Percentiles rank a stretch among this genome's conserved stretches.
Evolutionary conservation across 257 asterid genomes (phyloP).

Genomic region (Nicotiana sylvestris): DNA sequence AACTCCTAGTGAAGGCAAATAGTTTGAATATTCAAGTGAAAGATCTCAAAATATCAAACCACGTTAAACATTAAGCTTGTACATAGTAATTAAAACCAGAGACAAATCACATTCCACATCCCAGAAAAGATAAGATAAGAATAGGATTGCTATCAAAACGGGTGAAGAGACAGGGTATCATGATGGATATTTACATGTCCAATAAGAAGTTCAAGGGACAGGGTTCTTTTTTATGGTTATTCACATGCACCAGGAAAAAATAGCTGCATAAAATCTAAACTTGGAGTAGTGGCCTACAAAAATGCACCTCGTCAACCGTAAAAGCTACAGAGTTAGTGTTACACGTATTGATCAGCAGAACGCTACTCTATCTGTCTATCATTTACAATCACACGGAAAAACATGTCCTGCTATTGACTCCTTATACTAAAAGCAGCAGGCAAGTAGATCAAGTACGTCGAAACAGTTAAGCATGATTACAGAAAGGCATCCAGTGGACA

Average conservation of each 20-base stretch:
- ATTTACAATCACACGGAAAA: background rate
- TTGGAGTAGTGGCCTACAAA: no score
- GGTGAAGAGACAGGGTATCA: background rate
- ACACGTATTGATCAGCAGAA: background rate
- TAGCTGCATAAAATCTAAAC: background rate
- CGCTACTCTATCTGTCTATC: background rate
- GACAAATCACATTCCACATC: background rate
- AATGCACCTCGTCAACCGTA: background rate
- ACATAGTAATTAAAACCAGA: background rate
- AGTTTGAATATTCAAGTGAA: constrained; percentile 2
- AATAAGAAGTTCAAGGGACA: constrained; percentile 1
- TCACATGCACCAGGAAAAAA: background rate
- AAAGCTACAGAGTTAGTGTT: background rate
- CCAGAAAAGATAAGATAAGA: background rate
- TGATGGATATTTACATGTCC: background rate
- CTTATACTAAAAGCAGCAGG: background rate
- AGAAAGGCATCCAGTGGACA: background rate
- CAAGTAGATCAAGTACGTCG: background rate
- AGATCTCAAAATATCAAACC: background rate
- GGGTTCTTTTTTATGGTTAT: background rate
- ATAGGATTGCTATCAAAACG: background rate
- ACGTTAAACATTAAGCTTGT: background rate
- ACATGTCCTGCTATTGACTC: background rate
- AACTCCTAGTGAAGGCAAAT: background rate
- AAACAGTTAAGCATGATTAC: background rate